Percentiles rank a stretch among this genome's conserved stretches.
phyloP scores from a whole-genome alignment of 2,329 filamentous ascomycete species.

The Colletotrichum shisoi region DNA sequence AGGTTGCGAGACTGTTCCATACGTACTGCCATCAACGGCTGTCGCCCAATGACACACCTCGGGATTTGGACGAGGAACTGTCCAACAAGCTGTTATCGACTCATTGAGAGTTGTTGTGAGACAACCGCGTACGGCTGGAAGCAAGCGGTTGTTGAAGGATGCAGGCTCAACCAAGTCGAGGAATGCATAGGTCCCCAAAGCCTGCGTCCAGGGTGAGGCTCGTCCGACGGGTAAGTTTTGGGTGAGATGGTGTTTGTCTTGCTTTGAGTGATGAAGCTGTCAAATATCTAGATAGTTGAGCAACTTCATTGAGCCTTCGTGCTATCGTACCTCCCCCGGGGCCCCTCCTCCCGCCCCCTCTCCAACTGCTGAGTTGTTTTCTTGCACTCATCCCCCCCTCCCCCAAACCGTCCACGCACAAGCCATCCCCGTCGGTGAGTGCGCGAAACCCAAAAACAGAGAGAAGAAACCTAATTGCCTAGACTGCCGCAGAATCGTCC shows the following conservation, averaged over 20 bases:
- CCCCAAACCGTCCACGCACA: neutral
- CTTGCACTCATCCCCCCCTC: conserved; percentile 2
- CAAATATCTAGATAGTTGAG: conserved; percentile 16
- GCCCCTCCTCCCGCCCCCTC: neutral
- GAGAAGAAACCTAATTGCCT: conserved; percentile 11
- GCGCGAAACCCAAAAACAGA: conserved; percentile 11
- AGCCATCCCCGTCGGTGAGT: neutral
- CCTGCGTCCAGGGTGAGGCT: neutral
- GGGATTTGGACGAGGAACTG: neutral
- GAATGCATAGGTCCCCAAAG: conserved; percentile 14
- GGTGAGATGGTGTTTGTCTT: conserved; percentile 24
- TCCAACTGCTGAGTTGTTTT: conserved; percentile 10
- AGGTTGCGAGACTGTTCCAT: conserved; percentile 20
- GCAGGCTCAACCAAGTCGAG: conserved; percentile 16
- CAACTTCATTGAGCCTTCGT: neutral
- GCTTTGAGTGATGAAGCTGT: neutral
- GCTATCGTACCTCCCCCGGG: neutral
- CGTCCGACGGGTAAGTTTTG: conserved; percentile 16
- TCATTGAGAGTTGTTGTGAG: conserved; percentile 18
- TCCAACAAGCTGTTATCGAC: neutral
- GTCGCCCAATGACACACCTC: conserved; percentile 23
- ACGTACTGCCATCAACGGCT: conserved; percentile 5
- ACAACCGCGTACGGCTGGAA: conserved; percentile 14
- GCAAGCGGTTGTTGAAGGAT: conserved; percentile 11
- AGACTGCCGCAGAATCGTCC: conserved; percentile 14